A percentile compares a stretch with the other conserved stretches of the same genome.
Conservation (phyloP, 2,329 filamentous ascomycete genomes). For the Bipolaris victoriae region DNA sequence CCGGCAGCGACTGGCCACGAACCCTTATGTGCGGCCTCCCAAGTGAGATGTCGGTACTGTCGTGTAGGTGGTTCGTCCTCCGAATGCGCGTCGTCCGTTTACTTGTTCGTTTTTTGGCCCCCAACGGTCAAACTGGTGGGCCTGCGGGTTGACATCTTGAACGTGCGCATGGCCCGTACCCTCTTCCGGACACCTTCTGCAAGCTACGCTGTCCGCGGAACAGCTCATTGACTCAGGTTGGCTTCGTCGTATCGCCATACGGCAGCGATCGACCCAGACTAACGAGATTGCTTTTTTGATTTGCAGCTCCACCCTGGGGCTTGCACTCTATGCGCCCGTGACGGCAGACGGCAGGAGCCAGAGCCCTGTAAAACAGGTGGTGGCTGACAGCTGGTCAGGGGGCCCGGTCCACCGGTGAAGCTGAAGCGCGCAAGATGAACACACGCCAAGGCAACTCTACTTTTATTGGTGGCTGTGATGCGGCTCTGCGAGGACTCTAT, state of each 20-base stretch:
- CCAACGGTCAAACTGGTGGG: slow-evolving; percentile 30
- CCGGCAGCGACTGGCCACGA: slow-evolving; percentile 23
- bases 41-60: slow-evolving; percentile 5
- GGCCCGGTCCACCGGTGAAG: slow-evolving; percentile 40
- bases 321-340: slow-evolving; percentile 29
- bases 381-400: slow-evolving; percentile 37
- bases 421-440: slow-evolving; percentile 11
- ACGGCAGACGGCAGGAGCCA: slow-evolving; percentile 29
- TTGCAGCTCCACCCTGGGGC: slow-evolving; percentile 29
- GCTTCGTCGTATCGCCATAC: slow-evolving; percentile 23
- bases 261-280: slow-evolving; percentile 33
- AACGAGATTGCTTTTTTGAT: slow-evolving; percentile 37
- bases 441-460: slow-evolving; percentile 10
- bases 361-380: slow-evolving; percentile 33
- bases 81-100: slow-evolving; percentile 11
- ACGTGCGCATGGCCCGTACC: slow-evolving; percentile 20
- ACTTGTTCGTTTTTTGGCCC: slow-evolving; percentile 27
- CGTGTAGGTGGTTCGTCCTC: slow-evolving; percentile 16
- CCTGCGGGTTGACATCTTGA: slow-evolving; percentile 19
- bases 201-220: slow-evolving; percentile 22
- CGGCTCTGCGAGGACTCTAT: slow-evolving; percentile 41
- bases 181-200: slow-evolving; percentile 15
- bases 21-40: slow-evolving; percentile 22
- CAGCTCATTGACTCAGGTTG: slow-evolving; percentile 20
- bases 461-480: slow-evolving; percentile 31